Evolutionary conservation across 306 rosid genomes (phyloP).

Genomic region (Rosa rugosa): DNA sequence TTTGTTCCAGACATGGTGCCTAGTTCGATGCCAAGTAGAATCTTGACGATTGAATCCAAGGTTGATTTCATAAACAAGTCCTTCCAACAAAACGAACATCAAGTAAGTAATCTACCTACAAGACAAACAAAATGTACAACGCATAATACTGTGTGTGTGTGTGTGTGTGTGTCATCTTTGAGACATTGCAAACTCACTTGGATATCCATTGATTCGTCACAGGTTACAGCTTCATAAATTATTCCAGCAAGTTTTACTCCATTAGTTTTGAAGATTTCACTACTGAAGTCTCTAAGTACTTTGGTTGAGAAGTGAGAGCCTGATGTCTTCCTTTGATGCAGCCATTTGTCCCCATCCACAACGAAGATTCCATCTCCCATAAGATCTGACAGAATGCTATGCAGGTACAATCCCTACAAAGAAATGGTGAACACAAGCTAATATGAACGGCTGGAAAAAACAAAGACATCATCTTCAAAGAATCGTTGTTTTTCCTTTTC

Average conservation of each 20-base stretch:
- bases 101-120: no score
- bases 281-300: background rate
- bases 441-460: no score
- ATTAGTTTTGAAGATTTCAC: conserved; percentile 18
- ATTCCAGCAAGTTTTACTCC: conserved; percentile 25
- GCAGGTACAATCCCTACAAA: background rate
- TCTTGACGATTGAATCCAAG: conserved; percentile 23
- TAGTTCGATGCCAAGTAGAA: conserved; percentile 14
- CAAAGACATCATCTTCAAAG: no score
- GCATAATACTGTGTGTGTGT: no score
- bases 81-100: conserved; percentile 22
- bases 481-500: no score
- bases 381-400: background rate
- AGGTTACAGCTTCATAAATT: conserved; percentile 24
- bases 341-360: background rate
- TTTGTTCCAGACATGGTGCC: conserved; percentile 23
- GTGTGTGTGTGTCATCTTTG: background rate
- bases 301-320: background rate
- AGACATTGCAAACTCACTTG: conserved; percentile 22
- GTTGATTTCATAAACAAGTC: conserved; percentile 32
- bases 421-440: conserved; percentile 11
- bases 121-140: no score
- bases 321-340: background rate
- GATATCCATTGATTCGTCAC: conserved; percentile 18
- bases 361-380: background rate